Base-by-base conservation (phyloP, 2,329 filamentous ascomycete species). In the Trichoderma harzianum region DNA sequence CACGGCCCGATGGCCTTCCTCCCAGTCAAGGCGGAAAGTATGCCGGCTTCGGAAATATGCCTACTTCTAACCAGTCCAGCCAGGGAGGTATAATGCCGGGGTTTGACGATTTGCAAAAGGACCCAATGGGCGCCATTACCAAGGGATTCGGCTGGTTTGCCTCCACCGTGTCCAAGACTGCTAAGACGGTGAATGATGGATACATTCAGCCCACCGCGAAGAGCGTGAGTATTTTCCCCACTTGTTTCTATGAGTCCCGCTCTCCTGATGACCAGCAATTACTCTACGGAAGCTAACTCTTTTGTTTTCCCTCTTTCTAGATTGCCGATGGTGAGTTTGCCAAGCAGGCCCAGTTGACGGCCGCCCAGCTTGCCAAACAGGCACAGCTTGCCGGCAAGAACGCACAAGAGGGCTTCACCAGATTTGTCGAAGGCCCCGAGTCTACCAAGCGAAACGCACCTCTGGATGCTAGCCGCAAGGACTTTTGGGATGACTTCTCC, bases 141-240 rank as follows among this genome's bases (percentile, higher is more conserved):
- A 98, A 97, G 82, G 93, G 95, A 0, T 97, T 98, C 78, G 95
- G 95, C 10, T 98, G 96, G 94, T 94, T 98, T 78, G 89, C 94
- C 21, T 92, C 90, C 39, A 94, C 93, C 14, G 94, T 98, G 55
- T 91, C 90, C 30, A 97, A 96, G 86, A 93, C 93, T 75, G 96
- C 95, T 47, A 97, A 97, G 85, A 93, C 90, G 18, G 92, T 98
- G 28, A 97, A 98, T 80, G 92, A 96, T 76, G 90, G 92, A 39
- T 98, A 94, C 83, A 93, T 99, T 69, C 94, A 97, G 82, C 96
- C 96, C 11, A 96, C 94, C 32, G 94, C 96, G 79, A 77, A 76
- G 69, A 76, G 76, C 60, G 86, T 77, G 73, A 36, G 71, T 32
- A 47, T 34, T 24, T 60, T 51, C 18, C 5, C 26, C 30, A 18